Conservation (phyloP, 495 filamentous ascomycete genomes). For the Podospora conica region DNA sequence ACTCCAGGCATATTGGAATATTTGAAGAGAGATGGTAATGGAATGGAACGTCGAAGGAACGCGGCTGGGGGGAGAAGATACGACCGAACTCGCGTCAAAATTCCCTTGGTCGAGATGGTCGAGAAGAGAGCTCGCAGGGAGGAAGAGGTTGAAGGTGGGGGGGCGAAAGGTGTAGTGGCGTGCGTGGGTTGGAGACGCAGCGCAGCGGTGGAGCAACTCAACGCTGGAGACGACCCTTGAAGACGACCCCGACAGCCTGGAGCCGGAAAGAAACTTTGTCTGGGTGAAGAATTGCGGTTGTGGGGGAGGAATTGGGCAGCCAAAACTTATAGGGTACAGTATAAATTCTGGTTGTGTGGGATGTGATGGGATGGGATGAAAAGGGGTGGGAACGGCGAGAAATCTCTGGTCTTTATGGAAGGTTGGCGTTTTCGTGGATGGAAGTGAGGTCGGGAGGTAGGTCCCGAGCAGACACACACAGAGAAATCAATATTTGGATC, state of each 20-base stretch:
- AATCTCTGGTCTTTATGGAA: neutral
- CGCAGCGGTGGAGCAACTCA: no score
- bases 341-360: neutral
- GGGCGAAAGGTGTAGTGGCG: neutral
- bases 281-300: neutral
- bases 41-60: neutral
- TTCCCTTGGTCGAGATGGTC: neutral
- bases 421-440: neutral
- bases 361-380: neutral
- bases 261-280: no score
- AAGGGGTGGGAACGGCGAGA: neutral
- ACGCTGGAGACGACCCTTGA: neutral
- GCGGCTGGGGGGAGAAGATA: neutral
- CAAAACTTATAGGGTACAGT: neutral
- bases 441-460: neutral
- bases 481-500: neutral
- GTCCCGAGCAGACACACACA: neutral
- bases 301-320: neutral
- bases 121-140: no score
- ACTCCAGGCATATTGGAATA: constrained; percentile 37
- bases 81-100: neutral
- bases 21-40: constrained; percentile 1
- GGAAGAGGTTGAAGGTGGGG: constrained; percentile 1
- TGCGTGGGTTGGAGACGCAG: neutral
- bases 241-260: no score